Percentiles rank a stretch among this genome's conserved stretches.
Conservation (phyloP, 495 filamentous ascomycete species). For the Penicillium angulare region DNA sequence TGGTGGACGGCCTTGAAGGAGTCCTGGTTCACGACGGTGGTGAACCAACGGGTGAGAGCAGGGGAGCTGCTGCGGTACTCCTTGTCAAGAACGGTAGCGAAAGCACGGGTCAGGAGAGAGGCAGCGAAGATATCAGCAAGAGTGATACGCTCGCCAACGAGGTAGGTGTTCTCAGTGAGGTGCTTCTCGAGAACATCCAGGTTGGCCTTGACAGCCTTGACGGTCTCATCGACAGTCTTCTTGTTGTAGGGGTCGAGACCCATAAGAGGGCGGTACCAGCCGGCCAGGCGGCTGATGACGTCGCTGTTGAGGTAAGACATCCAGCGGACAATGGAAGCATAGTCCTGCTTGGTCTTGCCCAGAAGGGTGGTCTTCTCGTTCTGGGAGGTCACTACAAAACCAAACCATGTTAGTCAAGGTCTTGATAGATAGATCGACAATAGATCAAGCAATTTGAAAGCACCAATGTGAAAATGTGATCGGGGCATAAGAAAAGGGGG, state of each 20-base stretch:
- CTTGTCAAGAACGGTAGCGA: constrained; percentile 29
- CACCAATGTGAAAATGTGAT: constrained; percentile 18
- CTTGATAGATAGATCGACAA: constrained; percentile 12
- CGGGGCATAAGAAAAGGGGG: background rate
- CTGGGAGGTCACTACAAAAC: constrained; percentile 83
- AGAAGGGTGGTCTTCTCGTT: constrained; percentile 99
- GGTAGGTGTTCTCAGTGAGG: constrained; percentile 90
- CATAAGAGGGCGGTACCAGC: constrained; percentile 86
- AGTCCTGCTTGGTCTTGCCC: constrained; percentile 99
- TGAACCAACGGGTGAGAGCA: constrained; percentile 88
- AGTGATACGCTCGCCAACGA: constrained; percentile 95
- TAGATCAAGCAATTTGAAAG: constrained; percentile 18
- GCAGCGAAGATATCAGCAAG: constrained; percentile 88
- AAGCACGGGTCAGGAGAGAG: constrained; percentile 54
- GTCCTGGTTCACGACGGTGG: constrained; percentile 87
- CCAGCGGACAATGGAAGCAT: constrained; percentile 96
- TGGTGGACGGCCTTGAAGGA: constrained; percentile 78
- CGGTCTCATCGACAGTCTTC: constrained; percentile 82
- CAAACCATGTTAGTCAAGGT: constrained; percentile 28
- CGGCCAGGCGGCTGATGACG: constrained; percentile 68
- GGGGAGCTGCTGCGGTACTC: constrained; percentile 65
- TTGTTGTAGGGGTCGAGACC: constrained; percentile 91
- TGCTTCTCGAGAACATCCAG: constrained; percentile 76
- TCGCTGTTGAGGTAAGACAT: constrained; percentile 91
- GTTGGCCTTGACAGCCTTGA: constrained; percentile 64